Evolutionary conservation across 1,284 basidiomycete species (phyloP).

Genomic region (Xerocomus amazonicus): DNA sequence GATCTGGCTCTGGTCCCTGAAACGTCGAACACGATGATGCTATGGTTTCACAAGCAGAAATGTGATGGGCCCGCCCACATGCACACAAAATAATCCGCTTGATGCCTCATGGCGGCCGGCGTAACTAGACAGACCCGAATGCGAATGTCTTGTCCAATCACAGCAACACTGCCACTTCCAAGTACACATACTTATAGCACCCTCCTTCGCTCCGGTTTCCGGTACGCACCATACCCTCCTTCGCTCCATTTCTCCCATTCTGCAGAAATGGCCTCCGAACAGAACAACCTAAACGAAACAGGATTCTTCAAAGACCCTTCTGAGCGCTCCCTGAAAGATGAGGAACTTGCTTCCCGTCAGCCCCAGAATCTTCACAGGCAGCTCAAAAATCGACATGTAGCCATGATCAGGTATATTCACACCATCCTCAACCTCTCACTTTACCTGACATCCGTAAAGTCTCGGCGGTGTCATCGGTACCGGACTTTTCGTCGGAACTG

Average conservation of each 20-base stretch:
- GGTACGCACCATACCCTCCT: neutral
- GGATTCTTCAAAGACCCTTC: slow-evolving; percentile 2
- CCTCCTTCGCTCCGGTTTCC: neutral
- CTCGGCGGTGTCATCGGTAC: slow-evolving; percentile 78
- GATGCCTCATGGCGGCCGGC: too few species aligned
- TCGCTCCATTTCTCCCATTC: neutral
- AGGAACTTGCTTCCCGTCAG: slow-evolving; percentile 11
- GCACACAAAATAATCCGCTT: neutral
- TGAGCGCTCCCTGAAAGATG: slow-evolving; percentile 21
- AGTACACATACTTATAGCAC: slow-evolving; percentile 1
- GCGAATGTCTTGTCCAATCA: too few species aligned
- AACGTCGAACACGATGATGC: neutral
- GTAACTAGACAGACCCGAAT: too few species aligned
- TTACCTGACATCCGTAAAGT: slow-evolving; percentile 24
- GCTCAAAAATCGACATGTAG: slow-evolving; percentile 64
- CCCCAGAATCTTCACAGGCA: slow-evolving; percentile 45
- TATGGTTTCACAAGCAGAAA: neutral
- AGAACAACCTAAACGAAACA: slow-evolving; percentile 6
- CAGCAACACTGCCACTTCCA: slow-evolving; percentile 17
- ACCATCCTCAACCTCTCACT: neutral
- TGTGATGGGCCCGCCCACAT: neutral
- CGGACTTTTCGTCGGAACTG: slow-evolving; percentile 66
- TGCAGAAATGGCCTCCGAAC: slow-evolving; percentile 21
- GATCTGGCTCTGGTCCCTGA: neutral
- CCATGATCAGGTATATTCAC: slow-evolving; percentile 58